A percentile compares a stretch with the other conserved stretches of the same genome.
Conservation (phyloP, 2,329 filamentous ascomycete genomes). For the Xenosphaeropsis pyriputrescens region DNA sequence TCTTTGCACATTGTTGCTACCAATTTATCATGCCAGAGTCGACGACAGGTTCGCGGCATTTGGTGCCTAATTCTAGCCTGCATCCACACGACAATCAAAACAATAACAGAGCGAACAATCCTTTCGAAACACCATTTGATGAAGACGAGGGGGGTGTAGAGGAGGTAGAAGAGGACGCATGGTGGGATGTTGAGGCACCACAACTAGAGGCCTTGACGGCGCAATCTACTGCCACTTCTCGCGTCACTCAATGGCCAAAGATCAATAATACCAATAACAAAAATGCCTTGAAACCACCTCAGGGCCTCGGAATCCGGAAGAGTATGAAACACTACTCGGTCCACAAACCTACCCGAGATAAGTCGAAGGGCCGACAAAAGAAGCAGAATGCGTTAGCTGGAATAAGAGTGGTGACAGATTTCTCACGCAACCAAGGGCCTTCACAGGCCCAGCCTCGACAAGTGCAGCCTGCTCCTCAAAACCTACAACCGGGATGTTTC, state of each 20-base stretch:
- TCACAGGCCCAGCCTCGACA: slow-evolving; percentile 21
- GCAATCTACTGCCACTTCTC: neutral
- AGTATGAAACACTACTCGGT: slow-evolving; percentile 12
- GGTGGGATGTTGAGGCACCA: slow-evolving; percentile 15
- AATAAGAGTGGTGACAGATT: slow-evolving; percentile 57
- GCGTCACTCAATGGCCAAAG: slow-evolving; percentile 11
- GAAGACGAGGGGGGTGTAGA: slow-evolving; percentile 8
- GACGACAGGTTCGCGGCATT: too few species aligned
- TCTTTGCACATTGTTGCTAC: too few species aligned
- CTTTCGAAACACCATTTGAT: slow-evolving; percentile 11
- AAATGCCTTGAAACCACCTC: too few species aligned
- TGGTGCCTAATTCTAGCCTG: too few species aligned
- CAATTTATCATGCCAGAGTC: too few species aligned
- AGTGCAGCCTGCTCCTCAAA: slow-evolving; percentile 2
- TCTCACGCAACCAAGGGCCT: slow-evolving; percentile 32
- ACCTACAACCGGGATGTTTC: slow-evolving; percentile 11
- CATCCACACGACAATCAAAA: too few species aligned
- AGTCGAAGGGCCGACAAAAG: slow-evolving; percentile 45
- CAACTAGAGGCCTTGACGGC: neutral
- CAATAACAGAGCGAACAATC: slow-evolving; percentile 5
- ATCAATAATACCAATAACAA: slow-evolving; percentile 2
- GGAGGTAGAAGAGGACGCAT: slow-evolving; percentile 10
- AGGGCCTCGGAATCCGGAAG: too few species aligned
- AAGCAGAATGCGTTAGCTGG: slow-evolving; percentile 44
- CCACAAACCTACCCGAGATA: slow-evolving; percentile 24